Conservation (phyloP, 805 yeast species). For the Nakazawaea wyomingensis region DNA sequence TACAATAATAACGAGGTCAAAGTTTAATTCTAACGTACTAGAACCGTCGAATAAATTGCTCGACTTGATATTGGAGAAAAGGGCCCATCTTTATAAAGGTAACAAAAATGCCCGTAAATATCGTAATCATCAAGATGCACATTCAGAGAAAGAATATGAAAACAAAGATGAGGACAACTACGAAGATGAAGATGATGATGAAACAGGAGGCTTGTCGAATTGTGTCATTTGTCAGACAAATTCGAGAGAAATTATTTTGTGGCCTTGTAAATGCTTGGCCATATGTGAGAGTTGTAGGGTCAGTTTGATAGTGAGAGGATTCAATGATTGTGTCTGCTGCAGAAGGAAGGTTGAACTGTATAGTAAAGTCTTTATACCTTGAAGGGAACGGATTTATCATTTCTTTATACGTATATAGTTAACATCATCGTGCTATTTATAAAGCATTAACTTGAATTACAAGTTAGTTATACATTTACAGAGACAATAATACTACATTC, state of each 20-base stretch:
- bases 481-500: too few relatives aligned
- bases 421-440: too few relatives aligned
- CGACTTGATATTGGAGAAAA: constrained; percentile 23
- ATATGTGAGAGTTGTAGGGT: constrained; percentile 81
- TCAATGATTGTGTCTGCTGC: constrained; percentile 81
- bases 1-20: constrained; percentile 23
- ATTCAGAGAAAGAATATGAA: too few relatives aligned
- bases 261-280: constrained; percentile 93
- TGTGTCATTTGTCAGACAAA: constrained; percentile 83
- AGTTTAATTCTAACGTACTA: constrained; percentile 20
- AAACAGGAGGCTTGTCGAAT: constrained; percentile 33
- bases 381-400: too few relatives aligned
- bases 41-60: constrained; percentile 19
- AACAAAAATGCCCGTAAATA: too few relatives aligned
- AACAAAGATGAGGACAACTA: constrained; percentile 12
- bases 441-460: too few relatives aligned
- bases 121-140: not conserved
- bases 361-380: constrained; percentile 56
- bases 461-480: too few relatives aligned
- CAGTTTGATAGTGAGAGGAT: constrained; percentile 65
- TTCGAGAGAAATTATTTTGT: constrained; percentile 69
- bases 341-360: constrained; percentile 67
- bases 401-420: too few relatives aligned
- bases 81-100: too few relatives aligned
- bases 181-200: constrained; percentile 26